A percentile compares a stretch with the other conserved stretches of the same genome.
Conservation (phyloP, 2,329 filamentous ascomycete species). For the Colletotrichum tabaci region DNA sequence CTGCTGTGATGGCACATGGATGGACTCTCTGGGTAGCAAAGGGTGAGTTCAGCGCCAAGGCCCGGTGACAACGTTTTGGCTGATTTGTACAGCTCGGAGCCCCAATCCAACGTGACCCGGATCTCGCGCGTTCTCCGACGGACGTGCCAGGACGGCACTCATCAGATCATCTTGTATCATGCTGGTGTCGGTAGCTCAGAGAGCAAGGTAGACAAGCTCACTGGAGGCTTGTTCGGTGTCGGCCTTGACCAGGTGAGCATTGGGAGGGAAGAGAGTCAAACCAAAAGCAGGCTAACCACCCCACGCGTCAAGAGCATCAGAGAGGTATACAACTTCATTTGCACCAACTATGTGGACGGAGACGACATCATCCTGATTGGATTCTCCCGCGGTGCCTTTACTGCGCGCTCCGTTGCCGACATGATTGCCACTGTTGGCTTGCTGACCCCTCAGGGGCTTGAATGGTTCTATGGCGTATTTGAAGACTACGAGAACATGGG, state of each 20-base stretch:
- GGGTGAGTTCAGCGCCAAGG: constrained; percentile 57
- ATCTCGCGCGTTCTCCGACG: constrained; percentile 70
- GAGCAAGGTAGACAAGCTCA: constrained; percentile 62
- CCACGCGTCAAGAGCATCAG: constrained; percentile 62
- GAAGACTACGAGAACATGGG: constrained; percentile 67
- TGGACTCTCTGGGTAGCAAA: constrained; percentile 59
- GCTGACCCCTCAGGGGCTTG: constrained; percentile 66
- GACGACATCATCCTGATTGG: constrained; percentile 72
- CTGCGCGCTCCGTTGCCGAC: constrained; percentile 67
- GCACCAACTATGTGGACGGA: constrained; percentile 71
- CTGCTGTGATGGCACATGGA: constrained; percentile 69
- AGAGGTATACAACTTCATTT: constrained; percentile 74
- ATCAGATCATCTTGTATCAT: constrained; percentile 74
- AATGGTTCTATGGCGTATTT: constrained; percentile 69
- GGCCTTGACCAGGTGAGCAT: constrained; percentile 64
- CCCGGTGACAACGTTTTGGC: too few relatives aligned
- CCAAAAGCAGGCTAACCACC: constrained; percentile 22
- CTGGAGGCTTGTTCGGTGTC: constrained; percentile 68
- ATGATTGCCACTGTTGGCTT: constrained; percentile 67
- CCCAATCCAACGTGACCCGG: constrained; percentile 73
- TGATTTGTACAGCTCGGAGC: not conserved
- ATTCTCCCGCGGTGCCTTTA: constrained; percentile 73
- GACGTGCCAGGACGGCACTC: constrained; percentile 63
- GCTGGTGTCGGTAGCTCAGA: constrained; percentile 71
- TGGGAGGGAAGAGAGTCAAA: not conserved